Evolutionary conservation across 768 basidiomycete genomes (phyloP).

Genomic region (Xerocomus potaroensis): DNA sequence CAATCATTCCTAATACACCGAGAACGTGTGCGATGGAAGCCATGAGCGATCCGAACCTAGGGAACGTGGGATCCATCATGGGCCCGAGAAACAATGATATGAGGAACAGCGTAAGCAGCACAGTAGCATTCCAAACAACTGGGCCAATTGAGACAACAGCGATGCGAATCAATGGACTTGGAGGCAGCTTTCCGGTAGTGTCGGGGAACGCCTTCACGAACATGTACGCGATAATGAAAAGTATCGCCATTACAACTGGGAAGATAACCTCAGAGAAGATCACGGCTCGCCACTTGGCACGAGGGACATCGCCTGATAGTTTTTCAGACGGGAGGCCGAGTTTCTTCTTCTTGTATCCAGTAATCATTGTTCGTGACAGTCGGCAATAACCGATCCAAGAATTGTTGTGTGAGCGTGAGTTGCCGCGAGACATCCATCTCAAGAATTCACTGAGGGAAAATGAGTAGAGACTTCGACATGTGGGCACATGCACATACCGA

Average conservation of each 20-base stretch:
- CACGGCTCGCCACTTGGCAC: slow-evolving; percentile 89
- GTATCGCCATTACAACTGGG: slow-evolving; percentile 77
- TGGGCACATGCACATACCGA: slow-evolving; percentile 43
- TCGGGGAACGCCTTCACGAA: slow-evolving; percentile 87
- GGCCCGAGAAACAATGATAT: slow-evolving; percentile 91
- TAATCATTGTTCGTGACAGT: slow-evolving; percentile 95
- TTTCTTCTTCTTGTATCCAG: slow-evolving; percentile 99
- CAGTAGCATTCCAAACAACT: slow-evolving; percentile 90
- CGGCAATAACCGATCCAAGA: slow-evolving; percentile 99
- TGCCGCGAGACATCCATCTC: slow-evolving; percentile 98
- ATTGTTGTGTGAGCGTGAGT: slow-evolving; percentile 94
- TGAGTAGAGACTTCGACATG: not conserved
- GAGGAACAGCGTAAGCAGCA: slow-evolving; percentile 85
- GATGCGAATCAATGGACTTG: slow-evolving; percentile 88
- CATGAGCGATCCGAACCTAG: slow-evolving; percentile 88
- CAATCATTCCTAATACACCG: slow-evolving; percentile 82
- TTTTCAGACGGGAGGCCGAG: slow-evolving; percentile 97
- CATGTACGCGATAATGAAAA: slow-evolving; percentile 88
- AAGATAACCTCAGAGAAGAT: slow-evolving; percentile 84
- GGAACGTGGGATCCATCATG: slow-evolving; percentile 77
- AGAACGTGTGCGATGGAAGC: slow-evolving; percentile 84
- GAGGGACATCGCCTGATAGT: slow-evolving; percentile 90
- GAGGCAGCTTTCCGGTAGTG: slow-evolving; percentile 55
- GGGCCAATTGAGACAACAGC: slow-evolving; percentile 92
- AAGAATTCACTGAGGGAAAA: slow-evolving; percentile 74